Percentiles rank a stretch among this genome's conserved stretches.
phyloP scores from a whole-genome alignment of 2,329 filamentous ascomycete species.

The Scleromitrula shiraiana region DNA sequence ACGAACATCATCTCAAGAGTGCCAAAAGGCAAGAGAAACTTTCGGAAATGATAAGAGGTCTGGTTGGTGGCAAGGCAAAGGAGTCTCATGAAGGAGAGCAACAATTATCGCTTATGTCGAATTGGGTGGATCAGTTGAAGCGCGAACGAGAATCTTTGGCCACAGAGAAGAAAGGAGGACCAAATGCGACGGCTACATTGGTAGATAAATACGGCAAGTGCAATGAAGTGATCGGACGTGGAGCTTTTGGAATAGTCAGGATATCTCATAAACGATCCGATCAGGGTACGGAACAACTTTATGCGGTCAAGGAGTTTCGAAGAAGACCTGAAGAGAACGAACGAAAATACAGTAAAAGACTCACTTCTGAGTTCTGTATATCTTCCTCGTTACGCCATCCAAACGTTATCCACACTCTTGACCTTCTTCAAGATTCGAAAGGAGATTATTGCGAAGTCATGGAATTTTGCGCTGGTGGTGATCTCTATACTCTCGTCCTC shows the following conservation, averaged over 20 bases:
- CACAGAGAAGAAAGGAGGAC: slow-evolving; percentile 67
- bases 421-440: slow-evolving; percentile 90
- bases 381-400: slow-evolving; percentile 93
- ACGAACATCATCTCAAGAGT: slow-evolving; percentile 83
- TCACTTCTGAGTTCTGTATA: slow-evolving; percentile 97
- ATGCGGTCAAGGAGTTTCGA: slow-evolving; percentile 96
- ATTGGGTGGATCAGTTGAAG: slow-evolving; percentile 90
- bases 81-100: slow-evolving; percentile 56
- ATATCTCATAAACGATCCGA: slow-evolving; percentile 94
- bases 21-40: slow-evolving; percentile 92
- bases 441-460: slow-evolving; percentile 98
- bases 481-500: slow-evolving; percentile 88
- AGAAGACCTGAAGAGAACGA: slow-evolving; percentile 88
- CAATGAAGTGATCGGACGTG: slow-evolving; percentile 91
- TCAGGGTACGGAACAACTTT: slow-evolving; percentile 79
- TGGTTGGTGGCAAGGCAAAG: slow-evolving; percentile 74
- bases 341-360: slow-evolving; percentile 95
- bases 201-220: slow-evolving; percentile 98
- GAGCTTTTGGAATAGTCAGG: slow-evolving; percentile 93
- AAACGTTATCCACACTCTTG: slow-evolving; percentile 95
- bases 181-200: slow-evolving; percentile 67
- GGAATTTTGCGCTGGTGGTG: slow-evolving; percentile 96
- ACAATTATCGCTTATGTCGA: slow-evolving; percentile 86
- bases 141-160: slow-evolving; percentile 74
- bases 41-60: slow-evolving; percentile 79